Conservation (phyloP, 495 filamentous ascomycete species). For the Xylaria longipes region DNA sequence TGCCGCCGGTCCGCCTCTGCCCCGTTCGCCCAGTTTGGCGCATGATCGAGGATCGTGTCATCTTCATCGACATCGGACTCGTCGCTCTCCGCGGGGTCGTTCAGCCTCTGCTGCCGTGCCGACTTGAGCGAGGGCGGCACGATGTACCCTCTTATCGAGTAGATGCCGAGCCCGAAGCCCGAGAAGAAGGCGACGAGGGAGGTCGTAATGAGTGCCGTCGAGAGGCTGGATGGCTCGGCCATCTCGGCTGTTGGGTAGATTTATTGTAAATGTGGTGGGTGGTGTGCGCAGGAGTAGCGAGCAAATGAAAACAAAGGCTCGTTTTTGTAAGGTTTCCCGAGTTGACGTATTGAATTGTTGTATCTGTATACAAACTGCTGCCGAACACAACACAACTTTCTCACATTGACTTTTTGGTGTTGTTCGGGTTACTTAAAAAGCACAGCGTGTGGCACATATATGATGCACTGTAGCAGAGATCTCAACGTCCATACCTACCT, state of each 20-base stretch:
- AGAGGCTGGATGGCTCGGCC: slow-evolving; percentile 27
- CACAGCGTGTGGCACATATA: neutral
- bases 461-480: slow-evolving; percentile 2
- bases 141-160: slow-evolving; percentile 57
- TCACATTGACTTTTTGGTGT: neutral
- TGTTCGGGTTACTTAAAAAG: neutral
- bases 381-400: neutral
- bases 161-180: slow-evolving; percentile 65
- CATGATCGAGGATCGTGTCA: slow-evolving; percentile 61
- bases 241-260: slow-evolving; percentile 29
- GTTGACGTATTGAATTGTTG: neutral
- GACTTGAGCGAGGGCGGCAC: slow-evolving; percentile 49
- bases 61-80: slow-evolving; percentile 60
- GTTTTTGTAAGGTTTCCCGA: neutral
- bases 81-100: slow-evolving; percentile 57
- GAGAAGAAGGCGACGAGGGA: slow-evolving; percentile 66
- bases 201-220: slow-evolving; percentile 62
- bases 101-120: slow-evolving; percentile 40
- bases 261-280: neutral
- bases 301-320: neutral
- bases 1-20: slow-evolving; percentile 55
- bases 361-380: neutral
- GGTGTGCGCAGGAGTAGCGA: neutral
- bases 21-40: slow-evolving; percentile 64
- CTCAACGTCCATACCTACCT: neutral